Conservation (phyloP, 148 eudicot species). For the Rhododendron ferrugineum region DNA sequence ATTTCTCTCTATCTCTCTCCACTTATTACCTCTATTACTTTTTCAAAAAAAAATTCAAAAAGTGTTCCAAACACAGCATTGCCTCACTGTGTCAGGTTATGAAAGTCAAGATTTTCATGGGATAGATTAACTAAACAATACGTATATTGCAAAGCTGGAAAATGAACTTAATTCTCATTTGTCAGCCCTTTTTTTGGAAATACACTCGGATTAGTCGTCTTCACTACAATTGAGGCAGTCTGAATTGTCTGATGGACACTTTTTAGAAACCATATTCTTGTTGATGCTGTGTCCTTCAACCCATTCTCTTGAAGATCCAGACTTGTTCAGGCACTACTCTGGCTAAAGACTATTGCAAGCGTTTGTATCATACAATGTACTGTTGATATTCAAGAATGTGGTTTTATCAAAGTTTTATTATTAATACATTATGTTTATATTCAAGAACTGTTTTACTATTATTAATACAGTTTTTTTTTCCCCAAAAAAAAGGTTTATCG, state of each 20-base stretch:
- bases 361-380: not conserved
- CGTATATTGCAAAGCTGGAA: not conserved
- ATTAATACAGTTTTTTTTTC: too few relatives aligned
- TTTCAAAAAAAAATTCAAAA: too few relatives aligned
- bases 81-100: not conserved
- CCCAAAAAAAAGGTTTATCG: too few relatives aligned
- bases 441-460: too few relatives aligned
- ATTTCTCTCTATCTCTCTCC: too few relatives aligned
- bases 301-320: not conserved
- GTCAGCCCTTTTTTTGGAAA: not conserved
- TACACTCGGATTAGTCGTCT: not conserved
- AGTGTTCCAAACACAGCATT: too few relatives aligned
- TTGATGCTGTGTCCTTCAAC: not conserved
- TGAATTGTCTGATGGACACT: not conserved
- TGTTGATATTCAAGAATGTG: not conserved
- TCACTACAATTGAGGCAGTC: not conserved
- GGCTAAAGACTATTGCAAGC: not conserved
- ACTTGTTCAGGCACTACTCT: not conserved
- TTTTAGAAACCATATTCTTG: not conserved
- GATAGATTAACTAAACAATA: not conserved
- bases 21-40: too few relatives aligned
- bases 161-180: not conserved
- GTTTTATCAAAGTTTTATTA: not conserved
- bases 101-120: not conserved
- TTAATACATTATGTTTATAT: too few relatives aligned